A percentile compares a stretch with the other conserved stretches of the same genome.
Conservation (phyloP, 441 rosid species). For the Pelargonium fulgidum region DNA sequence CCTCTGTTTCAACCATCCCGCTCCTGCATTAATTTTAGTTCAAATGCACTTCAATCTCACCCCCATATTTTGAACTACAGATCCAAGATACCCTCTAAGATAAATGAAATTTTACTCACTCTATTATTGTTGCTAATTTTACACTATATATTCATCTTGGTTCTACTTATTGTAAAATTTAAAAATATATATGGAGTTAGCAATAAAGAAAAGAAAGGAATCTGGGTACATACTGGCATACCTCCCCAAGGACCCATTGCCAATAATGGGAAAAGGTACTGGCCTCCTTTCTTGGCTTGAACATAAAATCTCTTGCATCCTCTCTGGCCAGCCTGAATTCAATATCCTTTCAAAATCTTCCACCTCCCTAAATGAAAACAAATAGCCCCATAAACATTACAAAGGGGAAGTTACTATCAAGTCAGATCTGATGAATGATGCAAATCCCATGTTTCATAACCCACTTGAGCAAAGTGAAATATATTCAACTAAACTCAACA, state of each 20-base stretch:
- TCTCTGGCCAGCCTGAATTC: conserved; percentile 52
- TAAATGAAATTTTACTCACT: not conserved
- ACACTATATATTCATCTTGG: not conserved
- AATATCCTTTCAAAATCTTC: conserved; percentile 69
- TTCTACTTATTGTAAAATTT: not conserved
- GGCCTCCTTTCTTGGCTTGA: conserved; percentile 49
- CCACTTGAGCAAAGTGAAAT: not conserved
- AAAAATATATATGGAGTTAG: not conserved
- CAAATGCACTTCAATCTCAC: not conserved
- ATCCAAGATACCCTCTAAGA: not conserved
- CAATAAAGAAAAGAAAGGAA: conserved; percentile 13
- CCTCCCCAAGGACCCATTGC: conserved; percentile 44
- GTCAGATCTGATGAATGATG: conserved; percentile 3
- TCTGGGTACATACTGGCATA: conserved; percentile 43
- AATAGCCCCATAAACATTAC: not conserved
- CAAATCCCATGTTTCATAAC: not conserved
- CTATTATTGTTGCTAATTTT: not conserved
- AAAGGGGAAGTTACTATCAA: too few species aligned
- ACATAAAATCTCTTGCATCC: conserved; percentile 43
- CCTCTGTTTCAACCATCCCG: not conserved
- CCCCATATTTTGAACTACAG: not conserved
- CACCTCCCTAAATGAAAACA: conserved; percentile 47
- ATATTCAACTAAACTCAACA: not conserved
- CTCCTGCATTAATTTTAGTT: not conserved
- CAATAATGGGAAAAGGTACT: conserved; percentile 37